These are phyloP conservation scores for Rhodotorula babjevae DNA, from an alignment of 768 basidiomycete genomes.

Conservation along the genomic window DNA sequence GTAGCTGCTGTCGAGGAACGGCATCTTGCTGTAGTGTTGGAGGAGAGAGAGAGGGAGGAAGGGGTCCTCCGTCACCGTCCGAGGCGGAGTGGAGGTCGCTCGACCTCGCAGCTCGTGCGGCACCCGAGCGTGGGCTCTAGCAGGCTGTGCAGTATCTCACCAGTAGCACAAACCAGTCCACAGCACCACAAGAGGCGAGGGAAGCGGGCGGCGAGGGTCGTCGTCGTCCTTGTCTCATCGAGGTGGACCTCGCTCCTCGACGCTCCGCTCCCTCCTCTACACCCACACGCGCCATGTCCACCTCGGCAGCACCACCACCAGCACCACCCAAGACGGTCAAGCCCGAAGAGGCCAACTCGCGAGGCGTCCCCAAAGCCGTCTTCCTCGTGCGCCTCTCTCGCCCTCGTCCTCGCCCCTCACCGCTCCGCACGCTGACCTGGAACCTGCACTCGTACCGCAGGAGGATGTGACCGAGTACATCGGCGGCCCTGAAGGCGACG, in stretches of 20 bases:
- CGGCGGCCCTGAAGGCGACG: slow-evolving; percentile 68
- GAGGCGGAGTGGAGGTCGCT: too few relatives aligned
- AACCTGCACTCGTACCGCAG: slow-evolving; percentile 49
- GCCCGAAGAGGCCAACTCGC: slow-evolving; percentile 55
- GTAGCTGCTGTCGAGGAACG: background rate
- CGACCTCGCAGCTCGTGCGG: too few relatives aligned
- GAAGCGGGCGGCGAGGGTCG: too few relatives aligned
- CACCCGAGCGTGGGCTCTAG: too few relatives aligned
- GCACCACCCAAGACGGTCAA: background rate
- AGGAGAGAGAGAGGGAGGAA: too few relatives aligned
- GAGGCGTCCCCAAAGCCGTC: slow-evolving; percentile 91
- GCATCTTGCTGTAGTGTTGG: too few relatives aligned
- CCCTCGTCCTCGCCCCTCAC: background rate
- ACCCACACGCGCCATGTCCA: background rate
- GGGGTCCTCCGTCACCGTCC: too few relatives aligned
- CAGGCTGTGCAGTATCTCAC: too few relatives aligned
- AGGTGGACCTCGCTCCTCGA: background rate
- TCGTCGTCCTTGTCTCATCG: background rate
- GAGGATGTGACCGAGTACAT: slow-evolving; percentile 81
- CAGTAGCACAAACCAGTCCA: too few relatives aligned
- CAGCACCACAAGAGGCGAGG: too few relatives aligned
- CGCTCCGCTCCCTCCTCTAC: background rate
- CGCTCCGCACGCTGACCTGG: background rate
- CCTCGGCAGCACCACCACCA: background rate
- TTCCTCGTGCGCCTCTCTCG: slow-evolving; percentile 68